Conservation (phyloP, 23 red algal genomes). For the Chondrus crispus region DNA sequence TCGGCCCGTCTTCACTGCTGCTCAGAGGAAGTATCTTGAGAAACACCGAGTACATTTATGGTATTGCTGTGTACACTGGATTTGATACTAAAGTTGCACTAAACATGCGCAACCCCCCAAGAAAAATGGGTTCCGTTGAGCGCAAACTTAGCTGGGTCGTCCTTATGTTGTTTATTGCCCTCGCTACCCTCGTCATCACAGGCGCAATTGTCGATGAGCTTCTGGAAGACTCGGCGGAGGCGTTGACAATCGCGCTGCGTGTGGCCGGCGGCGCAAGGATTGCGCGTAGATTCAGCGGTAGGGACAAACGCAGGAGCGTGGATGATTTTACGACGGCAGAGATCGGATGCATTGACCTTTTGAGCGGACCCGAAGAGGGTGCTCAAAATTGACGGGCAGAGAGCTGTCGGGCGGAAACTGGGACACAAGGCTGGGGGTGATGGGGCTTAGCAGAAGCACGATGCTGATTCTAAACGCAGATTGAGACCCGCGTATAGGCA, state of each 20-base stretch:
- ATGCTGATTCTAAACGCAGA: conserved; percentile 39
- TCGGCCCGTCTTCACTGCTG: conserved; percentile 65
- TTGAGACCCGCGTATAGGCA: too few relatives aligned
- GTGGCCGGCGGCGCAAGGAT: conserved; percentile 1
- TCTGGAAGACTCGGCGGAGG: conserved; percentile 7
- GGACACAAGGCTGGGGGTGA: conserved; percentile 4
- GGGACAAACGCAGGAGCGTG: conserved; percentile 3
- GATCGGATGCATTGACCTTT: neutral
- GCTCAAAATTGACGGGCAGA: neutral
- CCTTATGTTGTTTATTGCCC: conserved; percentile 69
- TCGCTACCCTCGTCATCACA: conserved; percentile 60
- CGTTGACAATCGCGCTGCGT: conserved; percentile 21
- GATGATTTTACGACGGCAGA: conserved; percentile 35
- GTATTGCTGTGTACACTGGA: conserved; percentile 79
- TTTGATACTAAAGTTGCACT: conserved; percentile 80
- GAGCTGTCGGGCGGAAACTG: neutral
- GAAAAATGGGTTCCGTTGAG: conserved; percentile 81
- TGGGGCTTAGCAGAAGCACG: conserved; percentile 3
- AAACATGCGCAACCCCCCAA: conserved; percentile 81
- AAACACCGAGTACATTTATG: conserved; percentile 83
- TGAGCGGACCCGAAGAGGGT: neutral
- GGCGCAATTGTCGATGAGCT: conserved; percentile 30
- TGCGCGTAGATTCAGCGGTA: neutral
- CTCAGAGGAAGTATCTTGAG: conserved; percentile 81
- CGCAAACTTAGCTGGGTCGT: conserved; percentile 83